Evolutionary conservation across 768 basidiomycete species (phyloP), one percentile per base, ranked within the genome.

Genomic region (Ramaria sp.): DNA sequence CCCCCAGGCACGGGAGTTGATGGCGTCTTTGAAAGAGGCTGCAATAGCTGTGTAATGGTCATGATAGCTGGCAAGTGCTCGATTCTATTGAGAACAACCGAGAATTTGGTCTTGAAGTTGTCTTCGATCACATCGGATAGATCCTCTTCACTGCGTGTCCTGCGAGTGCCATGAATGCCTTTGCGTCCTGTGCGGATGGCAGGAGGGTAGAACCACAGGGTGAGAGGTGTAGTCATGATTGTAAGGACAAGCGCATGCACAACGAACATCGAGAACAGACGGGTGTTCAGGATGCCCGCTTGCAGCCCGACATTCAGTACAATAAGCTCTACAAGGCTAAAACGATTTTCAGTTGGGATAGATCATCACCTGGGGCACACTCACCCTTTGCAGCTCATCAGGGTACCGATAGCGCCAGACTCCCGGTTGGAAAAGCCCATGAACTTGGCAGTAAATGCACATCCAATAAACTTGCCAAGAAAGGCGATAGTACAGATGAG

Each of bases 361-460:
- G 49, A 15, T 12, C n/a, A 34, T 31, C 37, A 43, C 19, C 38
- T 12, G 30, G 42, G 47, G 27, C 19, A 54, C 45, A 69, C 78
- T 48, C 58, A 86, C 85, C 89, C 90, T 71, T 95, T 90, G 73
- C 89, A 91, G 68, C 81, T 82, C 92, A 96, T 96, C 24, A 96
- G 70, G 51, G 84, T 77, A 3, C 92, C 92, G 57, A 94, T 84
- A 5, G 91, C 89, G 22, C 82, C 81, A 1, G 83, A 73, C 68
- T 94, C 91, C n/a, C 92, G 76, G 69, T 71, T 75, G 42, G 75
- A 80, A 72, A 88, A 94, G 0, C 86, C 86, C 42, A 72, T 72
- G 1, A 70, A 51, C 59, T 74, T 77, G 4, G 91, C 88, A 0
- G 82, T 73, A 7, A 67, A 62, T 4, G 76, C 78, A 64, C 88